Evolutionary conservation across 208 protist genomes (phyloP).

Genomic region (Leptomonas pyrrhocoris): DNA sequence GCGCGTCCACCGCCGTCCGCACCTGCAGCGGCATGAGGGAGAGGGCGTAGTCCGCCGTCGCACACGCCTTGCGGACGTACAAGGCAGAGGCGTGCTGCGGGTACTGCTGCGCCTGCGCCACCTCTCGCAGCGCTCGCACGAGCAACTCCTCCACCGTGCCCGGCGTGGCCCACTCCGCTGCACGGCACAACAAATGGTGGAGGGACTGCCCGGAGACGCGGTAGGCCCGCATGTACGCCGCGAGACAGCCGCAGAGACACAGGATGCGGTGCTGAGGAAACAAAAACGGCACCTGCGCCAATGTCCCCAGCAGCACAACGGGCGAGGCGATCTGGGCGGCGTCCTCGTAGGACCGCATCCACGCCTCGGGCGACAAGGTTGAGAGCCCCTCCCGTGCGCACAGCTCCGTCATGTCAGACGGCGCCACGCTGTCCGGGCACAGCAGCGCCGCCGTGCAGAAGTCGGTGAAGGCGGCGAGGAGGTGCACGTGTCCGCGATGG

Average conservation of each 20-base stretch:
- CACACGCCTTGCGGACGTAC: conserved; percentile 6
- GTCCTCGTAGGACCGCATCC: conserved; percentile 28
- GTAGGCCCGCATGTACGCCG: conserved; percentile 22
- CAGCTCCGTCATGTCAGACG: conserved; percentile 15
- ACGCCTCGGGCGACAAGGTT: conserved; percentile 11
- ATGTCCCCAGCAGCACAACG: conserved; percentile 18
- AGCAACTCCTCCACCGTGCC: conserved; percentile 29
- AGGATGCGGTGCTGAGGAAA: conserved; percentile 25
- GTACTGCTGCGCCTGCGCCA: conserved; percentile 3
- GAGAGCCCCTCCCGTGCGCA: conserved; percentile 15
- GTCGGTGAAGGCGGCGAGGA: conserved; percentile 23
- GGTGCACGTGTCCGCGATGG: conserved; percentile 31
- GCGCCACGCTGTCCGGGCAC: conserved; percentile 5
- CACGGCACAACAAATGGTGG: conserved; percentile 26
- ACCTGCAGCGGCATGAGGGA: conserved; percentile 19
- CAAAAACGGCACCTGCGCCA: conserved; percentile 22
- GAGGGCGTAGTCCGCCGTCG: conserved; percentile 28
- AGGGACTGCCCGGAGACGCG: conserved; percentile 22
- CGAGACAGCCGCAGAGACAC: conserved; percentile 19
- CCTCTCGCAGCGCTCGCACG: conserved; percentile 26
- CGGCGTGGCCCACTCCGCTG: conserved; percentile 18
- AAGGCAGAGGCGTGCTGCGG: background rate
- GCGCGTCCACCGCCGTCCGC: conserved; percentile 14
- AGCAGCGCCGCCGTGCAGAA: conserved; percentile 25
- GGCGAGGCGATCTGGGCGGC: conserved; percentile 23